Conservation (phyloP, 2,329 filamentous ascomycete genomes). For the Arthrobotrys iridis region DNA sequence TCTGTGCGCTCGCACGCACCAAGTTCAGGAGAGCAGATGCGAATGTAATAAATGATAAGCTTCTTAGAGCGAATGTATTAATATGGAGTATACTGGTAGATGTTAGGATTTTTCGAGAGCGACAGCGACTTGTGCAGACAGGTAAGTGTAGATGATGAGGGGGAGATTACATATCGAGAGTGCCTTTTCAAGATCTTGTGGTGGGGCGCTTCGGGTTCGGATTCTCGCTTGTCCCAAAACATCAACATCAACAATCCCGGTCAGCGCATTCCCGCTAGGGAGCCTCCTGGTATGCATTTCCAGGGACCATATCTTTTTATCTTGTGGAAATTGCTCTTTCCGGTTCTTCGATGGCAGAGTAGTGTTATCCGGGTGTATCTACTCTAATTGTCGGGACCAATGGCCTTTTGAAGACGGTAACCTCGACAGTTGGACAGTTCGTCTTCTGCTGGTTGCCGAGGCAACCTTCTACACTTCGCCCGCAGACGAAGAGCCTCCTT, state of each 20-base stretch:
- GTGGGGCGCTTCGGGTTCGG: constrained; percentile 27
- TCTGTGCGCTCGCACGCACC: constrained; percentile 15
- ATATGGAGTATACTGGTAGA: neutral
- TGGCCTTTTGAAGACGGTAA: neutral
- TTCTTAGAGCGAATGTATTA: neutral
- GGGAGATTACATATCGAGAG: neutral
- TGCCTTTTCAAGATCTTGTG: neutral
- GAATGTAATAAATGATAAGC: neutral
- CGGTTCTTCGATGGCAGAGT: neutral
- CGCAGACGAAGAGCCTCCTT: neutral
- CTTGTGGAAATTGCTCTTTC: neutral
- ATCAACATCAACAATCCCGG: constrained; percentile 45
- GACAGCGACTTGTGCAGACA: neutral
- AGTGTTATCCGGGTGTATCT: neutral
- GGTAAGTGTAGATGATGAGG: constrained; percentile 13
- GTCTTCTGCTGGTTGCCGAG: constrained; percentile 24
- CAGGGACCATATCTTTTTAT: too few relatives aligned
- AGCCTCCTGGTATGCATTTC: neutral
- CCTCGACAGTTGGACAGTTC: neutral
- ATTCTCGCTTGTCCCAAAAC: constrained; percentile 49
- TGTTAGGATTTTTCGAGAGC: neutral
- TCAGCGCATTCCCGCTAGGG: neutral
- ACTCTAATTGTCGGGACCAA: neutral
- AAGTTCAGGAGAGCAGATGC: constrained; percentile 3
- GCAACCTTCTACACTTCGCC: constrained; percentile 11